phyloP scores from a whole-genome alignment of 306 rosid genomes.

The Alnus rubra region DNA sequence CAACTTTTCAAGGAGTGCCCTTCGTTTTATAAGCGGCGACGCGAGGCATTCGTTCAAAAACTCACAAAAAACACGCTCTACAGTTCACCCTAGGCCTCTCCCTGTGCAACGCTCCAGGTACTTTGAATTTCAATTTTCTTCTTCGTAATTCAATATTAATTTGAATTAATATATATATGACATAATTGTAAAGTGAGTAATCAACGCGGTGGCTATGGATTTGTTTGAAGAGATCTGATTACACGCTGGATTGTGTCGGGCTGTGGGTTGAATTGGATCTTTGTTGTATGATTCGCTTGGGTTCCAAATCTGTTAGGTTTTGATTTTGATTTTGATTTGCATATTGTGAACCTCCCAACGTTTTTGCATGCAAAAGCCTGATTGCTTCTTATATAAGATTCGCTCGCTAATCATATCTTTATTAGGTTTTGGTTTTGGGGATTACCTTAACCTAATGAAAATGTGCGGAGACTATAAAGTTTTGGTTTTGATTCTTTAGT shows the following conservation, averaged over 20 bases:
- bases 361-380: background rate
- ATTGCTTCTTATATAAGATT: no score
- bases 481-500: constrained; percentile 7
- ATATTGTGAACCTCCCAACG: background rate
- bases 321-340: background rate
- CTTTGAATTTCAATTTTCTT: background rate
- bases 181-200: background rate
- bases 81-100: background rate
- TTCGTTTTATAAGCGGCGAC: constrained; percentile 28
- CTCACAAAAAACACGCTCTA: constrained; percentile 10
- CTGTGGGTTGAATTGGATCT: background rate
- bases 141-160: background rate
- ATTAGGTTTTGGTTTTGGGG: background rate
- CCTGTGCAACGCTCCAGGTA: constrained; percentile 42
- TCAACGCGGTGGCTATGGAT: background rate
- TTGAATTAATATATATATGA: background rate
- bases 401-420: no score
- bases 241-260: background rate
- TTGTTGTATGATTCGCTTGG: background rate
- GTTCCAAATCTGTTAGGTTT: background rate
- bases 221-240: background rate
- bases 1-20: background rate
- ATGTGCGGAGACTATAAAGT: background rate
- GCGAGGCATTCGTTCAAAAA: background rate
- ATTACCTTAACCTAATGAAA: background rate